Evolutionary conservation across 345 rosid species (phyloP).

Genomic region (Dimocarpus longan): DNA sequence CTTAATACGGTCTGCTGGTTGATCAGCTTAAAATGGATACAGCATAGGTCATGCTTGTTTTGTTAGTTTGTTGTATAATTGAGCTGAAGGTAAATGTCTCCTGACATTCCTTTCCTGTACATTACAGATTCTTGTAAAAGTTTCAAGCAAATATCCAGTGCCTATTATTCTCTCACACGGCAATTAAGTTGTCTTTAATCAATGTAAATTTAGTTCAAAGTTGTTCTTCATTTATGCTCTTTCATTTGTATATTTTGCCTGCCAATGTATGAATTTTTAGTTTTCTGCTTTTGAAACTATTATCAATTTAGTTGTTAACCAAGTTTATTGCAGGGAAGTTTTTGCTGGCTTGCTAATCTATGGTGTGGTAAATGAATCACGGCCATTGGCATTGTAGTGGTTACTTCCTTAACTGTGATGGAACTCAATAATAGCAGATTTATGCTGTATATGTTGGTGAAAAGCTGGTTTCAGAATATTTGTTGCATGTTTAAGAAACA

Average conservation of each 20-base stretch:
- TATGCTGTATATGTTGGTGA: no score
- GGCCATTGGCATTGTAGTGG: not conserved
- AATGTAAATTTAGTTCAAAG: not conserved
- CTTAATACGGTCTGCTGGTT: constrained; percentile 28
- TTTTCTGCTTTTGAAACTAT: no score
- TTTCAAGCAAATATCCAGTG: constrained; percentile 23
- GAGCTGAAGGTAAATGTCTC: constrained; percentile 27
- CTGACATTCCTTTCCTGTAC: constrained; percentile 34
- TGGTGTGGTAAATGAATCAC: not conserved
- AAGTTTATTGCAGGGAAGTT: not conserved
- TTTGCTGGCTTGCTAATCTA: not conserved
- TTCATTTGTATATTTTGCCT: not conserved
- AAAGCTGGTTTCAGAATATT: no score
- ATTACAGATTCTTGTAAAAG: constrained; percentile 43
- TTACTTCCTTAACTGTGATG: not conserved
- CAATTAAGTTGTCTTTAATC: not conserved
- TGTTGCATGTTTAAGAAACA: no score
- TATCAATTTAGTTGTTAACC: no score
- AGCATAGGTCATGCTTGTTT: constrained; percentile 27
- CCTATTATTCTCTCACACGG: constrained; percentile 22
- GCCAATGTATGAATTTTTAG: not conserved
- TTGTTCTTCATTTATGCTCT: not conserved
- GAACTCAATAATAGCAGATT: no score
- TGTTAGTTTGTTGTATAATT: constrained; percentile 31
- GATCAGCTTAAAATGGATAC: constrained; percentile 29